Evolutionary conservation across 495 filamentous ascomycete species (phyloP).

Genomic region (Clohesyomyces aquaticus): DNA sequence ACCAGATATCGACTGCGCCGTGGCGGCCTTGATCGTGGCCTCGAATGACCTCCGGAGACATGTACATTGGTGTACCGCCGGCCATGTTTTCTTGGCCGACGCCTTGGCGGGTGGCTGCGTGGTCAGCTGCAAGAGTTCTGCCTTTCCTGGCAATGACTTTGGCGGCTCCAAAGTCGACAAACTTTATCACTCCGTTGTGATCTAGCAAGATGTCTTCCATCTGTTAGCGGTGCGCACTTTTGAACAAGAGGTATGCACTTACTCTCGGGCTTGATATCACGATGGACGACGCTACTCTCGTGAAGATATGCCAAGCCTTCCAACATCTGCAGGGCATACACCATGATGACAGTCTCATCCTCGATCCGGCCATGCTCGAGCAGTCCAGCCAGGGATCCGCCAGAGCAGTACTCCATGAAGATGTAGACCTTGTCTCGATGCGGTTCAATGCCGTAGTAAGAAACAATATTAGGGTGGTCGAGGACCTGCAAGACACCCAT

Average conservation of each 20-base stretch:
- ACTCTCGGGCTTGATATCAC: conserved; percentile 99
- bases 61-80: conserved; percentile 95
- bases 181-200: conserved; percentile 97
- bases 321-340: conserved; percentile 93
- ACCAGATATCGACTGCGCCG: conserved; percentile 97
- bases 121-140: conserved; percentile 73
- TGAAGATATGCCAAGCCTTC: conserved; percentile 96
- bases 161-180: conserved; percentile 96
- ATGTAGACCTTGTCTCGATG: conserved; percentile 98
- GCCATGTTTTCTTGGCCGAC: conserved; percentile 79
- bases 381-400: conserved; percentile 86
- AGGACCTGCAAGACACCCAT: conserved; percentile 94
- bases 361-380: conserved; percentile 96
- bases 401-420: conserved; percentile 99
- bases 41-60: conserved; percentile 98
- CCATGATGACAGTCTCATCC: conserved; percentile 97
- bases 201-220: conserved; percentile 85
- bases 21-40: conserved; percentile 73
- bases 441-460: conserved; percentile 96
- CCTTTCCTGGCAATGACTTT: conserved; percentile 96
- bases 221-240: conserved; percentile 26
- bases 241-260: conserved; percentile 46
- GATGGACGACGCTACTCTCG: conserved; percentile 85
- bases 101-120: conserved; percentile 57
- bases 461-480: conserved; percentile 96